Conservation (phyloP, 306 rosid species). For the Gillenia trifoliata region DNA sequence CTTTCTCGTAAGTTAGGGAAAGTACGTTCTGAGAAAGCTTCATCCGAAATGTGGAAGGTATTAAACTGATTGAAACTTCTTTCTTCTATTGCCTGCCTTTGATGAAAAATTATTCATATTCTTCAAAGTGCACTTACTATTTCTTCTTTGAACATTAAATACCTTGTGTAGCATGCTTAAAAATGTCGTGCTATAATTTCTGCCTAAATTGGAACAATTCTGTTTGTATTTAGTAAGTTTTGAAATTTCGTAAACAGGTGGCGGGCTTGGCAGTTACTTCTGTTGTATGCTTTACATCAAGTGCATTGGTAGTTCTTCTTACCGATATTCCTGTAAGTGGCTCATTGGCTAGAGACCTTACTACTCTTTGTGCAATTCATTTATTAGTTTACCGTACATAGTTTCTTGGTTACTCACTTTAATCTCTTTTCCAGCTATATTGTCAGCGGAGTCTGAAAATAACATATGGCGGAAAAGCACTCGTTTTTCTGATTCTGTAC, state of each 20-base stretch:
- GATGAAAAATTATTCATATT: background rate
- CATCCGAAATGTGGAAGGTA: conserved; percentile 77
- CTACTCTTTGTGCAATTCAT: background rate
- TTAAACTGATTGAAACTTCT: background rate
- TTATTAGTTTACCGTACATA: background rate
- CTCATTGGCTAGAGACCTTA: background rate
- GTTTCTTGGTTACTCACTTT: conserved; percentile 17
- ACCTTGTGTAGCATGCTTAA: background rate
- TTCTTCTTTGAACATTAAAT: background rate
- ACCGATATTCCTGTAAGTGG: conserved; percentile 59
- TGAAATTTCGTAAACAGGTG: conserved; percentile 38
- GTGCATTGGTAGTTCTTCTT: conserved; percentile 56
- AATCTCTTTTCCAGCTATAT: conserved; percentile 47
- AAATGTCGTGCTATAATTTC: background rate
- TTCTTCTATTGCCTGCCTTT: background rate
- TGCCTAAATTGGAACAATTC: background rate
- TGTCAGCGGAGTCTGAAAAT: conserved; percentile 47
- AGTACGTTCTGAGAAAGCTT: conserved; percentile 62
- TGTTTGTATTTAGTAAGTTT: background rate
- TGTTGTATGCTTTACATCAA: conserved; percentile 49
- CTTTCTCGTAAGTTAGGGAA: conserved; percentile 42
- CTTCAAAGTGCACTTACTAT: background rate
- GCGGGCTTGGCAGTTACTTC: conserved; percentile 54
- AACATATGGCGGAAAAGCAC: conserved; percentile 37
- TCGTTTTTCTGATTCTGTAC: conserved; percentile 42